A percentile compares a stretch with the other conserved stretches of the same genome.
phyloP scores from a whole-genome alignment of 345 rosid genomes.

The Citrus australasica region DNA sequence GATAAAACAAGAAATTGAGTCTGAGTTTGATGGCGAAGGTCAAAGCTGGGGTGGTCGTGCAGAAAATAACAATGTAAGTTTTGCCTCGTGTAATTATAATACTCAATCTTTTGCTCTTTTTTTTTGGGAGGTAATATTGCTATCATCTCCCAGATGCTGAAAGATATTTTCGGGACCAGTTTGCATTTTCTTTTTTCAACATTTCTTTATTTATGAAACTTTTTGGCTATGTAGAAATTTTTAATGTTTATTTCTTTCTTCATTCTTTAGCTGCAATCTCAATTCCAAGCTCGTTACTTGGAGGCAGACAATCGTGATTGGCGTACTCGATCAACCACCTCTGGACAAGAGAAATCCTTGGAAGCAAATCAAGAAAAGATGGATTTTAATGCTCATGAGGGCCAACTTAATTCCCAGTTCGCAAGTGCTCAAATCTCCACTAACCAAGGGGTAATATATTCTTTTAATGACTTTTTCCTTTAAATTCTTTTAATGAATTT shows the following conservation, averaged over 20 bases:
- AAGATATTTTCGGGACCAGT: no score
- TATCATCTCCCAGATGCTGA: no score
- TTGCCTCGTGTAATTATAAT: background rate
- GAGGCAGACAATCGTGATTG: conserved; percentile 82
- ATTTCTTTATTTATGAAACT: background rate
- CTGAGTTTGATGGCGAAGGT: conserved; percentile 61
- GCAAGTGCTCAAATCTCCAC: conserved; percentile 38
- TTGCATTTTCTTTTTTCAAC: background rate
- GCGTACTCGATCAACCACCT: conserved; percentile 50
- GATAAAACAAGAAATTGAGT: conserved; percentile 56
- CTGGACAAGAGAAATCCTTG: conserved; percentile 69
- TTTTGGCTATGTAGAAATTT: background rate
- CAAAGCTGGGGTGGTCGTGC: conserved; percentile 55
- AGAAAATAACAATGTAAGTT: conserved; percentile 50
- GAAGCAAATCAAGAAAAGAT: conserved; percentile 29
- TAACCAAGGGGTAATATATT: conserved; percentile 48
- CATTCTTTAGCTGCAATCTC: conserved; percentile 28
- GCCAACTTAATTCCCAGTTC: conserved; percentile 43
- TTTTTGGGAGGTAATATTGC: background rate
- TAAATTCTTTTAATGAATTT: background rate
- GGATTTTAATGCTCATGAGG: conserved; percentile 38
- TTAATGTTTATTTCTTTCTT: background rate
- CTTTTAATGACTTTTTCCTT: background rate
- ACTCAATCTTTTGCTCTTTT: background rate
- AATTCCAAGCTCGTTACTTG: conserved; percentile 42